Base-by-base conservation (phyloP, 2,329 filamentous ascomycete species). In the Microdochium paspali region DNA sequence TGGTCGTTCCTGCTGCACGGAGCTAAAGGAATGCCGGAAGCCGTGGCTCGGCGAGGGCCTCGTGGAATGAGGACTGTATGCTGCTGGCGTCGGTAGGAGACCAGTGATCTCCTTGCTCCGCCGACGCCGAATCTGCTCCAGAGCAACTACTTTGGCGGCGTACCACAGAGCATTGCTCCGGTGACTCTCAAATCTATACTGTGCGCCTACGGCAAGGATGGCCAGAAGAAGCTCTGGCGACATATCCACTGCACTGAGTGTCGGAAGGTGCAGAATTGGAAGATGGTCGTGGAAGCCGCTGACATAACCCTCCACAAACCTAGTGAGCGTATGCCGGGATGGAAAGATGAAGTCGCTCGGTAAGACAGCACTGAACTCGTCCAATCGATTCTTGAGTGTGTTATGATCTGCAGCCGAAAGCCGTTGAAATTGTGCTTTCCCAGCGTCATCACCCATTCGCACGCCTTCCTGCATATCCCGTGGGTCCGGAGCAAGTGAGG, bases 221-320 rank as follows among this genome's bases (percentile, higher is more conserved):
- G 83, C 83, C 24, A 89, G 65, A 4, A 86, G 66, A 3, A 88
- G 66, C 60, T 87, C 85, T 0, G 83, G 76, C 0, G 82, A 78
- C n/a, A 80, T 73, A n/a, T 80, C 76, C 7, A 76, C 75, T 0
- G 82, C 74, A 2, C 73, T 71, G 44, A 87, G 69, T 0, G 83
- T 87, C 0, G 84, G 79, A 4, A 86, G 66, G 58, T 89, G 84
- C 24, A 88, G 67, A 51, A 87, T 73, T 0, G 74, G 74, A 1
- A 77, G 58, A 50, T 76, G 71, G 46, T 76, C 73, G 47, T 78
- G 73, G 49, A 87, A 86, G 0, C 83, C 82, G 49, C 74, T 78
- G 46, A 86, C 76, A 55, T 86, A 88, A 1, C 82, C 83, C 49
- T 85, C 82, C 26, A 87, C 64, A 51, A 87, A 87, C 28, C 84